A percentile compares a stretch with the other conserved stretches of the same genome.
Conservation (phyloP, 164 flowering plant species). For the Tinospora cordifolia region DNA sequence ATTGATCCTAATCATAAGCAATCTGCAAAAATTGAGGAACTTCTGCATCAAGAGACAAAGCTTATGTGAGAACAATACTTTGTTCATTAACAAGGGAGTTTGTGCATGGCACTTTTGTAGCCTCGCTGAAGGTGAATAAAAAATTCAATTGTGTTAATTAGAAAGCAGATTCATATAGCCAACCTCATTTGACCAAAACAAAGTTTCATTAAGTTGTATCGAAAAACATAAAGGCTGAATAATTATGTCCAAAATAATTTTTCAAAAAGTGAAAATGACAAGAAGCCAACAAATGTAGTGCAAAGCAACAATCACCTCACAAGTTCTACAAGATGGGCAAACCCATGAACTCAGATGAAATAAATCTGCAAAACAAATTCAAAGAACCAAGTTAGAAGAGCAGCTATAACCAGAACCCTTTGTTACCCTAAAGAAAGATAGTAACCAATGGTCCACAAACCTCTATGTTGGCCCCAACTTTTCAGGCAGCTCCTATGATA, state of each 20-base stretch:
- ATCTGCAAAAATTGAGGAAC: neutral
- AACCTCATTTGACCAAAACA: no score
- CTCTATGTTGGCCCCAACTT: constrained; percentile 83
- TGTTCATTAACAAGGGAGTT: neutral
- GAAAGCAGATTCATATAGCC: no score
- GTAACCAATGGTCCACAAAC: constrained; percentile 23
- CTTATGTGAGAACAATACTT: neutral
- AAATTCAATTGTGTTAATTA: no score
- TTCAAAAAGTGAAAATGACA: neutral
- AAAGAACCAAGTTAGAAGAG: constrained; percentile 3
- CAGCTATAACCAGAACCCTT: constrained; percentile 1
- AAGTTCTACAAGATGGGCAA: constrained; percentile 85
- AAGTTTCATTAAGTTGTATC: no score
- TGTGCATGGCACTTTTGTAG: no score
- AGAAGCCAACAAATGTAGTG: neutral
- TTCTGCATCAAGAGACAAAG: neutral
- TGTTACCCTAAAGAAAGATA: constrained; percentile 1
- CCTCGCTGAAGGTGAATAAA: no score
- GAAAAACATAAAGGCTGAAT: neutral
- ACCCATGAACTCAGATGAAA: constrained; percentile 97
- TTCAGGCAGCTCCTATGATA: constrained; percentile 86
- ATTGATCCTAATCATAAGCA: neutral
- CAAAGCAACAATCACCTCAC: constrained; percentile 57
- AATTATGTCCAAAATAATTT: no score
- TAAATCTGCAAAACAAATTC: constrained; percentile 49